Percentiles rank a stretch among this genome's conserved stretches.
These are phyloP conservation scores for Primulina huaijiensis DNA, from an alignment of 257 asterid genomes.

Conservation along the genomic window DNA sequence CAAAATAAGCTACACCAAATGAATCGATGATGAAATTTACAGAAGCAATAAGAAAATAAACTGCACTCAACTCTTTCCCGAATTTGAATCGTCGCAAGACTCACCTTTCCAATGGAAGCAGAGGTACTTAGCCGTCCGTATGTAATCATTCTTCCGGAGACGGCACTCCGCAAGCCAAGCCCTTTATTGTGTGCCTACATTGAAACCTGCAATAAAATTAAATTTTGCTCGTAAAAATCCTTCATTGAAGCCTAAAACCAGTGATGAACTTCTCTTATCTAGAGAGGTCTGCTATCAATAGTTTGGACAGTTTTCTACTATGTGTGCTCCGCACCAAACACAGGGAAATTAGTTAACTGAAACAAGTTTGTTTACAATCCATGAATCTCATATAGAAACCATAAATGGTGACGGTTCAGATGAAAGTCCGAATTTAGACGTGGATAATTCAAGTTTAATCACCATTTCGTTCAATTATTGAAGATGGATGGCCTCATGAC, in stretches of 20 bases:
- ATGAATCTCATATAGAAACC: too few species aligned
- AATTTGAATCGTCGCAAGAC: neutral
- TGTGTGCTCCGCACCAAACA: neutral
- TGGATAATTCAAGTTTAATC: neutral
- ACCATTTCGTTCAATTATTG: neutral
- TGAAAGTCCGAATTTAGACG: neutral
- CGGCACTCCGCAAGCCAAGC: constrained; percentile 45
- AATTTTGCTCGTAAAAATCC: neutral
- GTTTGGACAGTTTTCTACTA: neutral
- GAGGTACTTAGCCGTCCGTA: neutral
- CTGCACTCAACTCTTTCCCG: neutral
- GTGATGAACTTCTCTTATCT: constrained; percentile 4
- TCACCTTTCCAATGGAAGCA: neutral
- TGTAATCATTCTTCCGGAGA: constrained; percentile 56
- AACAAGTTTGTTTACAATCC: too few species aligned
- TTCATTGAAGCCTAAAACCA: neutral
- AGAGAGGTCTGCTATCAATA: neutral
- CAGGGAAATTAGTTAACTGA: neutral
- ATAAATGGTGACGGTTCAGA: neutral
- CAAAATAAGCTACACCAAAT: too few species aligned
- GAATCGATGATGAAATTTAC: neutral
- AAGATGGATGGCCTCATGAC: neutral
- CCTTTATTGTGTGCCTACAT: constrained; percentile 80
- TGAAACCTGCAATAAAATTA: constrained; percentile 58
- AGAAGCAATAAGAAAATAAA: neutral